These are phyloP conservation scores for Cenchrus purpureus DNA, from an alignment of 176 grass and related monocot species.

Conservation along the genomic window DNA sequence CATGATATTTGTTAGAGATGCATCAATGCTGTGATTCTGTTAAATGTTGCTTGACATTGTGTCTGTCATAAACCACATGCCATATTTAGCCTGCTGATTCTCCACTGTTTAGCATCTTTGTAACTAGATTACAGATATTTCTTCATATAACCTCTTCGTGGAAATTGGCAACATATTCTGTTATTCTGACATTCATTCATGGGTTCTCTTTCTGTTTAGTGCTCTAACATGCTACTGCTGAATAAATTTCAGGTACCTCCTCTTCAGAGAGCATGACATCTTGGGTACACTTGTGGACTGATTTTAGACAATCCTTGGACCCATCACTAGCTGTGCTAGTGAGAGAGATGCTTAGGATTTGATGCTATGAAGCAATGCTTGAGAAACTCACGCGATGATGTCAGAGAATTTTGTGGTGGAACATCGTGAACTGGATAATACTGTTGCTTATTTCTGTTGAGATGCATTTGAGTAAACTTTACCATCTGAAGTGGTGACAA, in stretches of 20 bases:
- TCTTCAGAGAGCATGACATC: slow-evolving; percentile 66
- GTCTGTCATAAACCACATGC: neutral
- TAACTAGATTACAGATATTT: neutral
- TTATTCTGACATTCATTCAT: neutral
- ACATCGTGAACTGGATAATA: slow-evolving; percentile 27
- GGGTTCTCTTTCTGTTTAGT: neutral
- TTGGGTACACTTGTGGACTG: slow-evolving; percentile 64
- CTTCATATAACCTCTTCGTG: neutral
- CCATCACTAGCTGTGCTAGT: neutral
- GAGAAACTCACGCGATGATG: slow-evolving; percentile 15
- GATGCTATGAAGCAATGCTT: slow-evolving; percentile 4
- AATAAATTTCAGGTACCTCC: slow-evolving; percentile 55
- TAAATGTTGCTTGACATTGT: neutral
- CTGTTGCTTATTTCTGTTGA: neutral
- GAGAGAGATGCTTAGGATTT: slow-evolving; percentile 21
- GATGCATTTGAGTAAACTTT: slow-evolving; percentile 20
- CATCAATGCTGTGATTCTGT: neutral
- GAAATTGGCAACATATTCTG: neutral
- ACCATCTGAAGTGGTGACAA: neutral
- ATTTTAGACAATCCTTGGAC: neutral
- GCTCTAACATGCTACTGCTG: neutral
- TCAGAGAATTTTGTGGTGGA: slow-evolving; percentile 43
- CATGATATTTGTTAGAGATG: neutral
- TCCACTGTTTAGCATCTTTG: neutral
- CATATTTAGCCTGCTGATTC: neutral